Percentiles rank a stretch among this genome's conserved stretches.
phyloP scores from a whole-genome alignment of 169 alveolate species.

The Eimeria falciformis region DNA sequence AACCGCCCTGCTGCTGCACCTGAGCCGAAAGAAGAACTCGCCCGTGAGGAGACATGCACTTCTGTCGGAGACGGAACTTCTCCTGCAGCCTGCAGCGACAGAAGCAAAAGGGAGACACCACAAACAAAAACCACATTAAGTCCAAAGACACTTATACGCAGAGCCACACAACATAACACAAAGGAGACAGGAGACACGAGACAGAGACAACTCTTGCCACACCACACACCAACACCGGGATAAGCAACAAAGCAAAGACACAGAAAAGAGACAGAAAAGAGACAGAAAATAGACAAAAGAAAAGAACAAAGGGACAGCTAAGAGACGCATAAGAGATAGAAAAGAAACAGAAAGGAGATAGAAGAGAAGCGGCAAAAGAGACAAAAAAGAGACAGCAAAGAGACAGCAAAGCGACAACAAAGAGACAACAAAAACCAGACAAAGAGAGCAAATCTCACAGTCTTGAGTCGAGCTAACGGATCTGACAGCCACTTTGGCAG shows the following conservation, averaged over 20 bases:
- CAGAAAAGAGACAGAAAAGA: not conserved
- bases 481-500: conserved; percentile 41
- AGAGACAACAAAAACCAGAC: not conserved
- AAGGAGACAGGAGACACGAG: too few species aligned
- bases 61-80: conserved; percentile 18
- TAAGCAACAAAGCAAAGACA: not conserved
- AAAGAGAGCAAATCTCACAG: not conserved
- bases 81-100: not conserved
- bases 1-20: conserved; percentile 28
- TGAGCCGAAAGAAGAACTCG: conserved; percentile 41
- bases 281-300: not conserved
- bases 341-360: not conserved
- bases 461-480: conserved; percentile 20
- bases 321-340: not conserved
- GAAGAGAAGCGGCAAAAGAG: not conserved
- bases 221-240: too few species aligned
- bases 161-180: too few species aligned
- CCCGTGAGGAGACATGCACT: not conserved
- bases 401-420: not conserved
- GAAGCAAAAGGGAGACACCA: not conserved
- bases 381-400: not conserved
- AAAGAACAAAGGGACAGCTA: not conserved
- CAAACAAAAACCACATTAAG: too few species aligned
- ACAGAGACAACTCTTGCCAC: too few species aligned
- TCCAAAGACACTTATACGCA: too few species aligned